Conservation (phyloP, 2,329 filamentous ascomycete genomes). For the Phyllosticta citribraziliensis region DNA sequence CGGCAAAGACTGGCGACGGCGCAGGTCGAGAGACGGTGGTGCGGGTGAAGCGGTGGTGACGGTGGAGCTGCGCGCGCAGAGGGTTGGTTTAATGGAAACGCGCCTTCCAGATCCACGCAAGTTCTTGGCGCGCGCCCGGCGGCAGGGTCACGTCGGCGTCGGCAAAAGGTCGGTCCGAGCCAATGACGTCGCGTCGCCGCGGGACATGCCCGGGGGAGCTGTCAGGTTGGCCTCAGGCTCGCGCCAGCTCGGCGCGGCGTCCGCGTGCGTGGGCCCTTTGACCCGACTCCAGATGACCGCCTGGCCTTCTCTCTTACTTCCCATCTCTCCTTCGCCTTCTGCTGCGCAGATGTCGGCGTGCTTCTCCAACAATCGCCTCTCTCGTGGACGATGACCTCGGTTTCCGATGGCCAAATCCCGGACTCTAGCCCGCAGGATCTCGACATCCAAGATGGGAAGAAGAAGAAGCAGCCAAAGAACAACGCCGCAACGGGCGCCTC, state of each 20-base stretch:
- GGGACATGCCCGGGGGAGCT: too few species aligned
- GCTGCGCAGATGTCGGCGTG: constrained; percentile 3
- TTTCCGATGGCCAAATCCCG: constrained; percentile 19
- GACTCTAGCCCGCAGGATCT: constrained; percentile 3
- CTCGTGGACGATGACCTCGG: constrained; percentile 28
- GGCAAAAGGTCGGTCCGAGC: constrained; percentile 1
- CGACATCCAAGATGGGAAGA: constrained; percentile 5
- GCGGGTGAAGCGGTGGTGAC: constrained; percentile 4
- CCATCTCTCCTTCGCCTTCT: neutral
- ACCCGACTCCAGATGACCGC: constrained; percentile 3
- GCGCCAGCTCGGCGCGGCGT: neutral
- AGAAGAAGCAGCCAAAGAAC: constrained; percentile 39
- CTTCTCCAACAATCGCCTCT: constrained; percentile 10
- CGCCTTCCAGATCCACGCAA: constrained; percentile 7
- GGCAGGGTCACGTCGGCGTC: neutral
- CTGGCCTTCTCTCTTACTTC: neutral
- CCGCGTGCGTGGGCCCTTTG: constrained; percentile 2
- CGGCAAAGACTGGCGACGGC: constrained; percentile 11
- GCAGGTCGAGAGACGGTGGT: constrained; percentile 11
- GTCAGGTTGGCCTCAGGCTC: too few species aligned
- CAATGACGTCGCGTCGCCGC: constrained; percentile 3
- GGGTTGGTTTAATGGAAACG: constrained; percentile 4
- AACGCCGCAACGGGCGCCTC: constrained; percentile 65
- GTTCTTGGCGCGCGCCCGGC: constrained; percentile 8
- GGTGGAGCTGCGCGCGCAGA: constrained; percentile 3